Evolutionary conservation across 1,139 yeast species (phyloP), one percentile per base, ranked within the genome.

Genomic region (Meyerozyma elateridarum): DNA sequence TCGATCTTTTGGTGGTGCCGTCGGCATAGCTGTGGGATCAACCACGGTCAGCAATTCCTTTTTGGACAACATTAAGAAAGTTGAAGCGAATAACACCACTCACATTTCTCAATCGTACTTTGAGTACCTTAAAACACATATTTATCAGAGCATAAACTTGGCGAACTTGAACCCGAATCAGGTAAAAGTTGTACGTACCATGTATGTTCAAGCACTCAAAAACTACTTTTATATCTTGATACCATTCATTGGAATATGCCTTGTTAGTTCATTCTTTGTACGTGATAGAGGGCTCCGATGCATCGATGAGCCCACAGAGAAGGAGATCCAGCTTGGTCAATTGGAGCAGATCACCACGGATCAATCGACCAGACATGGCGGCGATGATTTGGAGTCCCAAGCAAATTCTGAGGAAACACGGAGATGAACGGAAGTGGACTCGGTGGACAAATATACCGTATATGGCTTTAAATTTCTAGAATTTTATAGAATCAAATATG

Each of bases 1-100:
- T 30, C 51, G 81, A 37, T 66, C 74, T 1, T 61, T 75, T 32
- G 81, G 82, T 22, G 79, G 78, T 16, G 69, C 80, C 2, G 40
- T 71, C 24, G 79, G 79, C 0, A 51, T 73, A 27, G 76, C 79
- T 0, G 48, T 67, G 2, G 57, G 62, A 13, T 62, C 69, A 0
- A 53, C 68, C 11, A 61, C 72, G 8, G 52, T 71, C 25, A 60
- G 73, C 21, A 70, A 68, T 40, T 49, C 61, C 1, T 48, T 70
- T 32, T 39, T 59, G 17, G 34, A 37, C 13, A 45, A 56, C 20
- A 38, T 64, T n/a, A 38, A 44, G 11, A 14, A 14, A 9, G 17
- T n/a, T 8, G 24, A 32, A 2, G 28, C 34, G 5, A 14, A 31
- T 6, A 24, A 39, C 6, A 29, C 24, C 22, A 21, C 34, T 0